Evolutionary conservation across 139 green algal species (phyloP), one percentile per base, ranked within the genome.

Genomic region (Chlamydomonas sphaeroides): DNA sequence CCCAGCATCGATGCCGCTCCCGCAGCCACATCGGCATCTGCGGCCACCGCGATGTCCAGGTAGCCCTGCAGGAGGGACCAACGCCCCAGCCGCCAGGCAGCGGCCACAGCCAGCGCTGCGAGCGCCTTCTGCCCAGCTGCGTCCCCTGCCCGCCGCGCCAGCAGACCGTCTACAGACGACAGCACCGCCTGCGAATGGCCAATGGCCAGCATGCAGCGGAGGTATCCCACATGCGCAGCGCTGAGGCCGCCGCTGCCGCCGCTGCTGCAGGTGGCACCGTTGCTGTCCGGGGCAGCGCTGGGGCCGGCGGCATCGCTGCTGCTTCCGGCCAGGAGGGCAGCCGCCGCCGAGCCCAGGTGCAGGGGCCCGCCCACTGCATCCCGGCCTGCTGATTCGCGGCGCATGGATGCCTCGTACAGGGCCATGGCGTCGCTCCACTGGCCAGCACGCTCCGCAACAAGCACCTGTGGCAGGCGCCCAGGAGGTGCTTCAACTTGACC

Each of bases 391-490:
- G n/a, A n/a, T 51, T 69, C 63, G 32, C 74, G 39, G 23, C 74
- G 39, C 63, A 80, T 26, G 23, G 74, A 59, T 5, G 74, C 42
- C 61, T 98, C 96, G 68, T 98, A 95, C 67, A 98, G 89, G 0
- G 93, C 86, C 36, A 97, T 80, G 1, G 95, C 97, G 63, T 98
- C 95, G 26, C 78, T 83, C 97, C 96, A 99, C 61, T 88, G 85
- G 45, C 97, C 97, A 0, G 92, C 90, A 74, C 98, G 95, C 88
- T 99, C 94, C 15, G 94, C 93, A 0, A 92, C 93, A 48, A 98
- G 84, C 36, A 97, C 91, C 84, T 93, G 82, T 18, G 51, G 38
- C 23, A 65, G 62, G 57, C n/a, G n/a, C n/a, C n/a, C 5, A 63
- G 38, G 39, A 8, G n/a, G 41, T 26, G 48, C 41, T 11, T 38